phyloP scores from a whole-genome alignment of 2,329 filamentous ascomycete species.

The Xylariales sp. region DNA sequence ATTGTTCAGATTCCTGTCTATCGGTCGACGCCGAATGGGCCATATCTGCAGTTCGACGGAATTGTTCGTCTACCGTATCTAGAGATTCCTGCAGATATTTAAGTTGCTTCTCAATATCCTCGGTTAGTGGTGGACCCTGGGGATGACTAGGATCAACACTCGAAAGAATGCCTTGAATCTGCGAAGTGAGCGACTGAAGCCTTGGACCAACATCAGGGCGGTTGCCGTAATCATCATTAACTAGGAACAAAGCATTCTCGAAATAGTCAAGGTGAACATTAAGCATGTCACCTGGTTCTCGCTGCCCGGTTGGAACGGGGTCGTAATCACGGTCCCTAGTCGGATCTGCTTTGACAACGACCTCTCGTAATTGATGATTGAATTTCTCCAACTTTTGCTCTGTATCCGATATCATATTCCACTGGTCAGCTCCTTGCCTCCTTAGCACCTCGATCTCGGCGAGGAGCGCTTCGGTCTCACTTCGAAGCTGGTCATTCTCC shows the following conservation, averaged over 20 bases:
- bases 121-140: slow-evolving; percentile 67
- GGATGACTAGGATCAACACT: slow-evolving; percentile 61
- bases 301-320: slow-evolving; percentile 55
- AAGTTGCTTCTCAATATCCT: slow-evolving; percentile 74
- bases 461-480: slow-evolving; percentile 50
- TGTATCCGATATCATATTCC: slow-evolving; percentile 68
- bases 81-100: slow-evolving; percentile 74
- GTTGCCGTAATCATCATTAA: slow-evolving; percentile 67
- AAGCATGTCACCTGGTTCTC: slow-evolving; percentile 61
- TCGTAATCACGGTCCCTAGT: slow-evolving; percentile 60
- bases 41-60: slow-evolving; percentile 53
- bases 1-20: slow-evolving; percentile 63
- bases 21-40: slow-evolving; percentile 48
- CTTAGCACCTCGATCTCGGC: slow-evolving; percentile 54
- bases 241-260: slow-evolving; percentile 70
- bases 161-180: slow-evolving; percentile 69
- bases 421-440: slow-evolving; percentile 53
- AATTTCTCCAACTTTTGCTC: slow-evolving; percentile 75
- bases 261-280: slow-evolving; percentile 76
- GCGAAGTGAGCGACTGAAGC: slow-evolving; percentile 72
- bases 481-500: slow-evolving; percentile 56
- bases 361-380: slow-evolving; percentile 73
- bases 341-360: slow-evolving; percentile 74
- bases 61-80: slow-evolving; percentile 59
- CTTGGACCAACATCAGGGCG: slow-evolving; percentile 62